Percentiles rank a stretch among this genome's conserved stretches.
Evolutionary conservation across 306 rosid species (phyloP).

Genomic region (Fragaria vesca): DNA sequence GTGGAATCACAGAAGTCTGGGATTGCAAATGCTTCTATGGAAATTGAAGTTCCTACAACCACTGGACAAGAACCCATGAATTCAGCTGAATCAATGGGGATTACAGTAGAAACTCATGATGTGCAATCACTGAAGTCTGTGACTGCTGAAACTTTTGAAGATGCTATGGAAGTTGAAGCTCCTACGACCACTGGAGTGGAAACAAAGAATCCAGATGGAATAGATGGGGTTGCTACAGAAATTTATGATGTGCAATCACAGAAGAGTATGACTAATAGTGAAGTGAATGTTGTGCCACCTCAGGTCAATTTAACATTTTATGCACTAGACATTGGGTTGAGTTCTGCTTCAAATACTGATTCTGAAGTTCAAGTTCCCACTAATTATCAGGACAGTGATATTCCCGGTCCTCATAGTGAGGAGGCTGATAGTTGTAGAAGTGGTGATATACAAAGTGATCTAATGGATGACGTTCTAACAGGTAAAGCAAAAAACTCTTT

Average conservation of each 20-base stretch:
- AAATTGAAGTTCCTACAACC: slow-evolving; percentile 25
- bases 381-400: slow-evolving; percentile 21
- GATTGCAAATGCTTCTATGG: slow-evolving; percentile 22
- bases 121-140: slow-evolving; percentile 21
- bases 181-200: slow-evolving; percentile 25
- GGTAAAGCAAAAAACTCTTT: slow-evolving; percentile 23
- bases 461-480: slow-evolving; percentile 21
- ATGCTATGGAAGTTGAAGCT: slow-evolving; percentile 24
- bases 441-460: slow-evolving; percentile 27
- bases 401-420: slow-evolving; percentile 24
- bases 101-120: slow-evolving; percentile 26
- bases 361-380: slow-evolving; percentile 28
- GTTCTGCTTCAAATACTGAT: slow-evolving; percentile 18
- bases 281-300: slow-evolving; percentile 26
- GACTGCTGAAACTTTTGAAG: slow-evolving; percentile 25
- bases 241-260: slow-evolving; percentile 23
- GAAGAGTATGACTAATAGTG: slow-evolving; percentile 17
- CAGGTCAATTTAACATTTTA: slow-evolving; percentile 20
- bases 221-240: slow-evolving; percentile 22
- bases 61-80: slow-evolving; percentile 19
- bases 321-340: slow-evolving; percentile 22
- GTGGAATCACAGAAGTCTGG: slow-evolving; percentile 4
- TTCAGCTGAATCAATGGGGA: slow-evolving; percentile 15
- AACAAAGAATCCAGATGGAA: slow-evolving; percentile 9
- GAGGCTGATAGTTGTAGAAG: slow-evolving; percentile 23